A percentile compares a stretch with the other conserved stretches of the same genome.
Evolutionary conservation across 805 yeast species (phyloP).

Genomic region (Scheffersomyces coipomensis): DNA sequence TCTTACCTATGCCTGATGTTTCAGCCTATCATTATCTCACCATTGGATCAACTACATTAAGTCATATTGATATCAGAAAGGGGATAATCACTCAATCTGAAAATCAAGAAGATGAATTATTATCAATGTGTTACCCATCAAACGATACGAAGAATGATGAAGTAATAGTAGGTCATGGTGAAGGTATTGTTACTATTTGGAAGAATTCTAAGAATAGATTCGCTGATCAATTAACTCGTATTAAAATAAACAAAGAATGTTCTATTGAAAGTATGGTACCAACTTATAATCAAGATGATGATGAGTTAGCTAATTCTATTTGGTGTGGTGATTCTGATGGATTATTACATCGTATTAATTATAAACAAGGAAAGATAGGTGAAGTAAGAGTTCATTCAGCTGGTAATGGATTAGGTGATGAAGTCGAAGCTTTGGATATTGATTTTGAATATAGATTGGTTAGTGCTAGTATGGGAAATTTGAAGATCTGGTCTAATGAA

Average conservation of each 20-base stretch:
- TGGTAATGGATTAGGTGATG: conserved; percentile 53
- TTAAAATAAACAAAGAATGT: conserved; percentile 64
- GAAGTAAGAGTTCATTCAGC: conserved; percentile 67
- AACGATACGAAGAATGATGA: conserved; percentile 60
- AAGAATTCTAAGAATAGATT: conserved; percentile 64
- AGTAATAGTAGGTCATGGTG: conserved; percentile 84
- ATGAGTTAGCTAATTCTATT: conserved; percentile 44
- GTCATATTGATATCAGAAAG: conserved; percentile 76
- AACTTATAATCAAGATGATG: conserved; percentile 52
- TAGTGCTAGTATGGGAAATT: conserved; percentile 78
- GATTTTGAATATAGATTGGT: conserved; percentile 79
- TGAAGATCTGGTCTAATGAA: conserved; percentile 70
- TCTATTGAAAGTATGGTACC: conserved; percentile 72
- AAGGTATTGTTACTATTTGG: conserved; percentile 89
- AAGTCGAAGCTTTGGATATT: conserved; percentile 71
- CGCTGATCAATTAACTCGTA: conserved; percentile 76
- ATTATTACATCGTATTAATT: conserved; percentile 62
- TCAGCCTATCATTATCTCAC: conserved; percentile 80
- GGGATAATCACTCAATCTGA: conserved; percentile 68
- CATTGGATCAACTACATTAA: conserved; percentile 77
- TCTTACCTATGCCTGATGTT: conserved; percentile 65
- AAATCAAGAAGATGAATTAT: conserved; percentile 91
- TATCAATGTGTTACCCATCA: conserved; percentile 64
- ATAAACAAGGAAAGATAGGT: conserved; percentile 58
- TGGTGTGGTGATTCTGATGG: conserved; percentile 87